Percentiles rank a stretch among this genome's conserved stretches.
Conservation (phyloP, 495 filamentous ascomycete species). For the Aspergillus ostianus region DNA sequence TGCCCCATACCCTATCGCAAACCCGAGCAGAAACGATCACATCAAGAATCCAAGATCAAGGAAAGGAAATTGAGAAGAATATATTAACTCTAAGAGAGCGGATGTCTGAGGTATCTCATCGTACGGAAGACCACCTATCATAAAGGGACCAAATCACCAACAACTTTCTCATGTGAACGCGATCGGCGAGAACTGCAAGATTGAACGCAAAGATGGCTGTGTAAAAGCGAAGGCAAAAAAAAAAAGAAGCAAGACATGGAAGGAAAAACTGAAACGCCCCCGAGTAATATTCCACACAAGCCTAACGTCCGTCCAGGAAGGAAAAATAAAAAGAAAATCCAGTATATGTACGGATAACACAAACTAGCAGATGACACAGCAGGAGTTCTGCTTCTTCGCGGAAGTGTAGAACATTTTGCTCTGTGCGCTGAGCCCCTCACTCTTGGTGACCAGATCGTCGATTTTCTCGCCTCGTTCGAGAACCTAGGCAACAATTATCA, state of each 20-base stretch:
- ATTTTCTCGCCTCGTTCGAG: slow-evolving; percentile 86
- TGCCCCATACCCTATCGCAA: not conserved
- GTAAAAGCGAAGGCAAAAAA: slow-evolving; percentile 6
- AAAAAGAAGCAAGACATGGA: not conserved
- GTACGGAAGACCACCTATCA: not conserved
- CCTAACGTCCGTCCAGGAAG: not conserved
- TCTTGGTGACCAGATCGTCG: slow-evolving; percentile 84
- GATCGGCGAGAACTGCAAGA: not conserved
- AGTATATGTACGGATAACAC: not conserved
- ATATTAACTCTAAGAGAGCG: not conserved
- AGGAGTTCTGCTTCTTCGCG: slow-evolving; percentile 29
- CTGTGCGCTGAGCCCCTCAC: slow-evolving; percentile 78
- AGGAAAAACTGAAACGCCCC: not conserved
- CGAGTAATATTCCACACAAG: not conserved
- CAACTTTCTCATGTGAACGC: not conserved
- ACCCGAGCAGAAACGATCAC: not conserved
- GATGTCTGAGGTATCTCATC: not conserved
- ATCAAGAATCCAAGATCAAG: not conserved
- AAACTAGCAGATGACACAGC: slow-evolving; percentile 13
- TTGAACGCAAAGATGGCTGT: not conserved
- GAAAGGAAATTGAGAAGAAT: not conserved
- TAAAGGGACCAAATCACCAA: not conserved
- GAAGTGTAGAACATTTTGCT: slow-evolving; percentile 93
- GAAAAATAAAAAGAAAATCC: not conserved
- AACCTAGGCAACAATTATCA: slow-evolving; percentile 41